These are phyloP conservation scores for Alternaria viburni DNA, from an alignment of 2,329 filamentous ascomycete genomes.

Conservation along the genomic window DNA sequence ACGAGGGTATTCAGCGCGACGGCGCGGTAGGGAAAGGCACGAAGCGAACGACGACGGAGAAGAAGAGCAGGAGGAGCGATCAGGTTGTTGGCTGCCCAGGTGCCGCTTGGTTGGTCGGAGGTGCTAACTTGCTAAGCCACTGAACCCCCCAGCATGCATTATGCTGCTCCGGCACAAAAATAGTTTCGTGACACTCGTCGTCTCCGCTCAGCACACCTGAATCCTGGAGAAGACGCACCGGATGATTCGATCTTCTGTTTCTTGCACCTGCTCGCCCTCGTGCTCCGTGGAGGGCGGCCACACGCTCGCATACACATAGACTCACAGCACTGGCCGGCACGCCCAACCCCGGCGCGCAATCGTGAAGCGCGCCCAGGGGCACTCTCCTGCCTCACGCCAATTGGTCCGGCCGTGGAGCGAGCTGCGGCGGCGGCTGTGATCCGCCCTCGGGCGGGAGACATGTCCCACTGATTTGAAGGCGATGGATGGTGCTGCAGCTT, in stretches of 20 bases:
- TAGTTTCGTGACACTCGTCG: slow-evolving; percentile 36
- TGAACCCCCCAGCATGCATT: slow-evolving; percentile 15
- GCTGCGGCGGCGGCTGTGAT: slow-evolving; percentile 34
- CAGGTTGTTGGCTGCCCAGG: slow-evolving; percentile 9
- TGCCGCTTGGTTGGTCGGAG: slow-evolving; percentile 10
- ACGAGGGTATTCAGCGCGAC: slow-evolving; percentile 14
- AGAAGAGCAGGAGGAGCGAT: slow-evolving; percentile 9
- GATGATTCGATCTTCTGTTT: slow-evolving; percentile 13
- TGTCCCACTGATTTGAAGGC: slow-evolving; percentile 18
- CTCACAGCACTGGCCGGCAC: slow-evolving; percentile 8
- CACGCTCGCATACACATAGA: slow-evolving; percentile 7
- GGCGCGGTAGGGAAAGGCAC: slow-evolving; percentile 12
- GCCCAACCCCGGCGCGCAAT: slow-evolving; percentile 15
- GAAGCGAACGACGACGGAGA: slow-evolving; percentile 16
- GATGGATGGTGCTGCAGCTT: slow-evolving; percentile 19
- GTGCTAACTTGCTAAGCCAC: slow-evolving; percentile 14
- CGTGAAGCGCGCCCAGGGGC: slow-evolving; percentile 16
- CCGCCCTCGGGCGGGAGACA: slow-evolving; percentile 23
- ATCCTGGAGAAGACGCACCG: not conserved
- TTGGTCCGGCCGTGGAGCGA: slow-evolving; percentile 19
- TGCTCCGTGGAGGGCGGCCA: slow-evolving; percentile 11
- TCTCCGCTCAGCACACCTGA: slow-evolving; percentile 17
- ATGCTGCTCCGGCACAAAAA: slow-evolving; percentile 32
- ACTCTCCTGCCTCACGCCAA: slow-evolving; percentile 12
- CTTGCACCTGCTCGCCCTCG: slow-evolving; percentile 10